These are phyloP conservation scores for Onygenales sp. DNA, from an alignment of 2,329 filamentous ascomycete genomes.

Conservation along the genomic window DNA sequence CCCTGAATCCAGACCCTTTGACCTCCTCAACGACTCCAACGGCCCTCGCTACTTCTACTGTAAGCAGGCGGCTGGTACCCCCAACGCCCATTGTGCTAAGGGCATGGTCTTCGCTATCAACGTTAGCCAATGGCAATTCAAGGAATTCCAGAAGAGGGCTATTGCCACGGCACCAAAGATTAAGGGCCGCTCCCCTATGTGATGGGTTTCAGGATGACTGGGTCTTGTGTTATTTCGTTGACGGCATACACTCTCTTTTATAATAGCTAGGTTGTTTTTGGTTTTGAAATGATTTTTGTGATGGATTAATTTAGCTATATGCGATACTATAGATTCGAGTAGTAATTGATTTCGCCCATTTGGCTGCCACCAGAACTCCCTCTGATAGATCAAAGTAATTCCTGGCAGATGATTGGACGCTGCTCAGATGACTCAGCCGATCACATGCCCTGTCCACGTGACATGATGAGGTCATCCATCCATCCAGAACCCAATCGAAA, in stretches of 20 bases:
- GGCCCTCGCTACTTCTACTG: conserved; percentile 72
- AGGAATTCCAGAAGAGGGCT: conserved; percentile 60
- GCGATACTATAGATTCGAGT: no score
- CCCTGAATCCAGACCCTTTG: conserved; percentile 52
- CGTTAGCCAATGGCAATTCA: conserved; percentile 60
- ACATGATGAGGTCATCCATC: not conserved
- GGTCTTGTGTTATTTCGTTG: not conserved
- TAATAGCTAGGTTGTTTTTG: not conserved
- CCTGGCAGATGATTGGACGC: not conserved
- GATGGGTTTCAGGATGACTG: not conserved
- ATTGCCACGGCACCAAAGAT: conserved; percentile 35
- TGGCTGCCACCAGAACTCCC: no score
- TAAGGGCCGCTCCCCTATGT: not conserved
- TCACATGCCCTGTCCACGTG: not conserved
- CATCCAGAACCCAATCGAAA: not conserved
- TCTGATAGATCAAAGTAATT: no score
- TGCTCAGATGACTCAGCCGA: not conserved
- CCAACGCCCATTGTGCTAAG: conserved; percentile 55
- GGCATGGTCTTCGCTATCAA: conserved; percentile 76
- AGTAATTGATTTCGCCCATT: no score
- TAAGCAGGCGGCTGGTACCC: conserved; percentile 38
- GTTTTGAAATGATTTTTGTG: not conserved
- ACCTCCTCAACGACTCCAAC: conserved; percentile 22
- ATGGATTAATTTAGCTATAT: no score
- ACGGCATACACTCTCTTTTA: not conserved